These are phyloP conservation scores for Graphilbum ipis-grandicollis DNA, from an alignment of 2,329 filamentous ascomycete species.

Conservation along the genomic window DNA sequence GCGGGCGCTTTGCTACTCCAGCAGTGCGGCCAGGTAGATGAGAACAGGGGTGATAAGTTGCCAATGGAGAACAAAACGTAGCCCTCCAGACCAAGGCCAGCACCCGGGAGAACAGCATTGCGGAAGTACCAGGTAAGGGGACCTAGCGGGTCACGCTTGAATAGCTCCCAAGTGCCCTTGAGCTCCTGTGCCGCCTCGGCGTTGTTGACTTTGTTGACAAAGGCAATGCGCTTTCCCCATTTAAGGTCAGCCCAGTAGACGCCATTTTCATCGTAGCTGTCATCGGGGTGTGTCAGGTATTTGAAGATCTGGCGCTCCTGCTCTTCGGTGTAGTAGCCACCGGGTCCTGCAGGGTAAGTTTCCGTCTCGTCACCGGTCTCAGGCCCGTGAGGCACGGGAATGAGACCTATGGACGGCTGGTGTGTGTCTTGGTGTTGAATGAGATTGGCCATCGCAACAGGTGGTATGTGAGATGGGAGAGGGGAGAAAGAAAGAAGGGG, in stretches of 20 bases:
- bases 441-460: conserved; percentile 17
- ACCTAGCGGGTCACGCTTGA: conserved; percentile 71
- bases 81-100: conserved; percentile 80
- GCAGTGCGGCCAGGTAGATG: conserved; percentile 57
- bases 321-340: conserved; percentile 23
- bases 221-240: conserved; percentile 49
- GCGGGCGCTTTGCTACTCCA: conserved; percentile 40
- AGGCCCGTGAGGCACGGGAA: conserved; percentile 37
- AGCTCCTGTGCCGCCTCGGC: conserved; percentile 55
- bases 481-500: neutral
- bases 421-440: conserved; percentile 22
- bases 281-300: conserved; percentile 69
- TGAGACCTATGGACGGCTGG: conserved; percentile 28
- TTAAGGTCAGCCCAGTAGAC: conserved; percentile 88
- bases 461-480: neutral
- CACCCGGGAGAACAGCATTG: conserved; percentile 83
- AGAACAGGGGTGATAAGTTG: conserved; percentile 71
- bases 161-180: conserved; percentile 52
- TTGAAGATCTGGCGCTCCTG: conserved; percentile 50
- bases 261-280: conserved; percentile 68
- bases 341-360: conserved; percentile 22
- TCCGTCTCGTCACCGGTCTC: conserved; percentile 30
- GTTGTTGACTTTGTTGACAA: conserved; percentile 58
- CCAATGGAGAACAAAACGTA: conserved; percentile 97
- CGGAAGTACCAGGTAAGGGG: conserved; percentile 76